Conservation (phyloP, 345 rosid species). For the Citrus cavaleriei region DNA sequence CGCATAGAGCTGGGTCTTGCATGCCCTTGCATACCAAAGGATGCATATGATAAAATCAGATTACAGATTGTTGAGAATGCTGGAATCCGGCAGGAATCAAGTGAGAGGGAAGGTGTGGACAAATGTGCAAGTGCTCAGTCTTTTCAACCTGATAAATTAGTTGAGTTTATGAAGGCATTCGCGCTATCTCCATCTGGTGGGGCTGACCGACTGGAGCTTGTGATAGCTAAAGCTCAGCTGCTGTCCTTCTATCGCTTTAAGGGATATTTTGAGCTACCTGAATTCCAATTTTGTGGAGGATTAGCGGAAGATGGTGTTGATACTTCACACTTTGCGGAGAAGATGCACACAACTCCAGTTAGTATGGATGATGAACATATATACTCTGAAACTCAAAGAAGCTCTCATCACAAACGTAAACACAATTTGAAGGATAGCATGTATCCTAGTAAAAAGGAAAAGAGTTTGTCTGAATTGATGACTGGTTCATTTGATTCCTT, state of each 20-base stretch:
- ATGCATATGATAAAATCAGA: conserved; percentile 34
- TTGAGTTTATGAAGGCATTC: conserved; percentile 49
- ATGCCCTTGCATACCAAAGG: conserved; percentile 47
- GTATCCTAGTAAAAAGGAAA: conserved; percentile 47
- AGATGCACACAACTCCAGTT: conserved; percentile 10
- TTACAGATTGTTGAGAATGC: conserved; percentile 52
- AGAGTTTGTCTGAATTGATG: conserved; percentile 49
- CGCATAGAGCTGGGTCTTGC: conserved; percentile 52
- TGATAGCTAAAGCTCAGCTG: conserved; percentile 54
- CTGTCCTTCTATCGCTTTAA: conserved; percentile 45
- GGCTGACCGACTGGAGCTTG: conserved; percentile 52
- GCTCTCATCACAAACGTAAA: conserved; percentile 48
- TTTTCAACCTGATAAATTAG: conserved; percentile 45
- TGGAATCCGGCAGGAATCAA: conserved; percentile 47
- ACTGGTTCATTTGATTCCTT: conserved; percentile 42
- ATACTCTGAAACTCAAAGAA: conserved; percentile 26
- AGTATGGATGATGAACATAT: conserved; percentile 20
- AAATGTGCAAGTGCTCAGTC: conserved; percentile 21
- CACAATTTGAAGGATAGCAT: conserved; percentile 59
- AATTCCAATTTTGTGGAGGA: conserved; percentile 36
- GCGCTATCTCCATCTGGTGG: conserved; percentile 45
- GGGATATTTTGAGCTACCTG: conserved; percentile 50
- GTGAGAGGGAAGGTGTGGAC: conserved; percentile 31
- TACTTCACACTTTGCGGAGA: conserved; percentile 19
- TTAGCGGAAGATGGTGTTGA: conserved; percentile 30